These are phyloP conservation scores for Sugiyamaella mastotermitis DNA, from an alignment of 805 yeast species.

Conservation along the genomic window DNA sequence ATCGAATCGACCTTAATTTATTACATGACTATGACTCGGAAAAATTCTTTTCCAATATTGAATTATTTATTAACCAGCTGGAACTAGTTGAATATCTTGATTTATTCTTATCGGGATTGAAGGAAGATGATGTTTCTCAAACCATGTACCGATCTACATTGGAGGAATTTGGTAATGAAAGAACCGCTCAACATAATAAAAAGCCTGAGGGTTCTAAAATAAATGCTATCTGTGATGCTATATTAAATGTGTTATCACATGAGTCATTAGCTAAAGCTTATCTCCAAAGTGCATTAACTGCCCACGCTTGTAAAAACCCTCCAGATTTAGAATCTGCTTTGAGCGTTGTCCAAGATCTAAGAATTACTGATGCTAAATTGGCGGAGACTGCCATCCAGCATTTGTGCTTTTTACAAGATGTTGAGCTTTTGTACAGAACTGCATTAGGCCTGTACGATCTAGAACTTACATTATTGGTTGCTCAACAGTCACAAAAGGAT, in stretches of 20 bases:
- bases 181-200: not conserved
- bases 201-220: constrained; percentile 38
- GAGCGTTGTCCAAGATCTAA: constrained; percentile 47
- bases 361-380: not conserved
- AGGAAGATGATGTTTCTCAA: constrained; percentile 76
- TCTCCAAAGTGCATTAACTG: constrained; percentile 76
- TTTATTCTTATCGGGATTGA: constrained; percentile 76
- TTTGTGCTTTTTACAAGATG: constrained; percentile 85
- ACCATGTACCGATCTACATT: constrained; percentile 79
- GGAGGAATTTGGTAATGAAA: constrained; percentile 3
- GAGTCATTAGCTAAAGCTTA: constrained; percentile 51
- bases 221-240: constrained; percentile 68
- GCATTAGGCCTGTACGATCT: constrained; percentile 82
- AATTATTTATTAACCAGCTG: constrained; percentile 62
- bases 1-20: constrained; percentile 85
- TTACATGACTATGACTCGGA: constrained; percentile 81
- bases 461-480: constrained; percentile 71
- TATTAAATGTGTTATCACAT: constrained; percentile 48
- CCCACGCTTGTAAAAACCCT: constrained; percentile 87
- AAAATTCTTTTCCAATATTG: constrained; percentile 57
- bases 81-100: constrained; percentile 72
- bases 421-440: constrained; percentile 69
- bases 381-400: constrained; percentile 71
- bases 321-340: constrained; percentile 78
- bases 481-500: constrained; percentile 96